These are phyloP conservation scores for Austroboletus niveus DNA, from an alignment of 1,284 basidiomycete genomes.

Conservation along the genomic window DNA sequence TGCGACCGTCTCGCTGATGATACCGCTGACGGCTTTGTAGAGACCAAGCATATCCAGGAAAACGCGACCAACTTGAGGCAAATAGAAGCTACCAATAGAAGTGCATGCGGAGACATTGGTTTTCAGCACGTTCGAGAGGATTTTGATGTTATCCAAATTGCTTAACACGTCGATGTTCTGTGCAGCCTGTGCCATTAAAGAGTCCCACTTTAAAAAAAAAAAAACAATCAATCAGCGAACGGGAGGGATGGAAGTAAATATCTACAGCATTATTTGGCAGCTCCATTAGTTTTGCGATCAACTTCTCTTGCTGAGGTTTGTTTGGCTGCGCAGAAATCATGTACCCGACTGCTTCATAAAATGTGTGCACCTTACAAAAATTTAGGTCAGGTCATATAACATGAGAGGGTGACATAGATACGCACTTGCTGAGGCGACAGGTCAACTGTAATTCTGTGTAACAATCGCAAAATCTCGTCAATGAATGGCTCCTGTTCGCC, in stretches of 20 bases:
- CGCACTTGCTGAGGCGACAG: conserved; percentile 88
- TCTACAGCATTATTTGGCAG: conserved; percentile 92
- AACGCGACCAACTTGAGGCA: conserved; percentile 94
- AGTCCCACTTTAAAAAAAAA: conserved; percentile 77
- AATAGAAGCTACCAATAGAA: conserved; percentile 95
- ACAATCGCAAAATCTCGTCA: conserved; percentile 91
- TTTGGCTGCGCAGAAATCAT: conserved; percentile 99
- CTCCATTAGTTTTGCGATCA: conserved; percentile 96
- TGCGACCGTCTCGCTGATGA: conserved; percentile 92
- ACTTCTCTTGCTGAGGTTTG: conserved; percentile 93
- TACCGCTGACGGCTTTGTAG: conserved; percentile 97
- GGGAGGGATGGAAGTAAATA: conserved; percentile 11
- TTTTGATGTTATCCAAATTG: conserved; percentile 94
- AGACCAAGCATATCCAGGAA: conserved; percentile 99
- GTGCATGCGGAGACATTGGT: conserved; percentile 98
- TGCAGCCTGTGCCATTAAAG: conserved; percentile 93
- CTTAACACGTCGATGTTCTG: conserved; percentile 92
- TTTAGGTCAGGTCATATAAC: conserved; percentile 9
- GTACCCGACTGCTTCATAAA: conserved; percentile 98
- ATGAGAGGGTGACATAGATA: not conserved
- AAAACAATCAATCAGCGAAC: conserved; percentile 4
- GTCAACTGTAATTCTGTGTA: conserved; percentile 95
- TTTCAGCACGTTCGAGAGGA: conserved; percentile 95
- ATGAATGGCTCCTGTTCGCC: conserved; percentile 98
- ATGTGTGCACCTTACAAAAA: conserved; percentile 77